phyloP scores from a whole-genome alignment of 1,139 yeast genomes.

The Geotrichum carabidarum region DNA sequence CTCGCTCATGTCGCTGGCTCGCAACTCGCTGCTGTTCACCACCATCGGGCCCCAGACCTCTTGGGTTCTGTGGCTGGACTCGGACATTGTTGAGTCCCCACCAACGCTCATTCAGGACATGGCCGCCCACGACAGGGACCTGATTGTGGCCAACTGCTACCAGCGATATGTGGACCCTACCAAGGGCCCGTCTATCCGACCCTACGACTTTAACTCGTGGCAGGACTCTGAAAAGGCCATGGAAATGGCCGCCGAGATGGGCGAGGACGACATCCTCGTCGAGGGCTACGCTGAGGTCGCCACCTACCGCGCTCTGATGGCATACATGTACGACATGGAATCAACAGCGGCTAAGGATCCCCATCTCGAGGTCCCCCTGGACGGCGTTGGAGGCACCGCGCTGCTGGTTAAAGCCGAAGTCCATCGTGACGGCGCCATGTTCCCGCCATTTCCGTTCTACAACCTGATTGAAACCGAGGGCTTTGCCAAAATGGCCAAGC shows the following conservation, averaged over 20 bases:
- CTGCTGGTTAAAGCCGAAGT: conserved; percentile 93
- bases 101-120: conserved; percentile 75
- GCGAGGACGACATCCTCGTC: conserved; percentile 84
- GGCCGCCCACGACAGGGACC: conserved; percentile 77
- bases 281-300: conserved; percentile 90
- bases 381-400: conserved; percentile 97
- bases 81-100: conserved; percentile 89
- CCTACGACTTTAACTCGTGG: conserved; percentile 97
- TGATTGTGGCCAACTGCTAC: conserved; percentile 86
- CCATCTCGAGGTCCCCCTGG: conserved; percentile 67
- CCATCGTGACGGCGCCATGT: conserved; percentile 98
- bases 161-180: conserved; percentile 64
- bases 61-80: conserved; percentile 95
- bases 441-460: conserved; percentile 96
- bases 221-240: conserved; percentile 84
- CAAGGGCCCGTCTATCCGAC: conserved; percentile 61
- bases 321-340: conserved; percentile 59
- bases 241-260: conserved; percentile 62
- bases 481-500: conserved; percentile 94
- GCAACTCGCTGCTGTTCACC: conserved; percentile 85
- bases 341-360: conserved; percentile 48
- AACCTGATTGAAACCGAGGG: conserved; percentile 97
- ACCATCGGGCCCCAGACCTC: conserved; percentile 83
- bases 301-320: conserved; percentile 95
- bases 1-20: conserved; percentile 83